Base-by-base conservation (phyloP, 1,284 basidiomycete species). In the Singerocomus inundabilis region DNA sequence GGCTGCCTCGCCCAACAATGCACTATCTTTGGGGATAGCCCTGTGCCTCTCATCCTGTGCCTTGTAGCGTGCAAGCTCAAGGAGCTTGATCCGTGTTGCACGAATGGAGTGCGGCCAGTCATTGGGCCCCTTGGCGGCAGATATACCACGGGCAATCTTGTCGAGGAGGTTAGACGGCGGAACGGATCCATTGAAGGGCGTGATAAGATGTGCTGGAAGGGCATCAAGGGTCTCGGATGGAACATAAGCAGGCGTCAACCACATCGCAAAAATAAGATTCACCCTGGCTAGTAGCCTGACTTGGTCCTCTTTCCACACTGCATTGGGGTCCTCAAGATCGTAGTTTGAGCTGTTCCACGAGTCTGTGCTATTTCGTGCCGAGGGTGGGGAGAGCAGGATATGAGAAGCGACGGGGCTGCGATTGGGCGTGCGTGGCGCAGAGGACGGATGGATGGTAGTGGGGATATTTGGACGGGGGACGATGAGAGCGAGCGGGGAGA, bases 161-260 rank as follows among this genome's bases (percentile, higher is more conserved):
- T 91, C 88, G 55, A 91, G 80, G 16, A 91, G 78, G 65, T 91
- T 91, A 10, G 85, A 81, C 24, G 88, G 89, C 5, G 88, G 89
- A 15, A 90, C 78, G 38, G 82, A 76, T 26, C 89, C 88, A 56
- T 84, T 83, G 74, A 88, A 91, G 46, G 88, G 89, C 13, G 88
- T 91, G 63, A 88, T 74, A 24, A 91, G 76, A 61, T 91, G 86
- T 12, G 83, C 73, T n/a, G 88, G 88, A 53, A 91, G 79, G 37
- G 85, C 85, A 63, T 91, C 88, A 18, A 91, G 75, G 18, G 89
- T 88, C 88, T 59, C 5, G 26, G 24, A 41, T 4, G 12, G 11
- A 9, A 31, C 0, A 33, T 62, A 46, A 64, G 52, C 30, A 15
- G 3, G 43, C n/a, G 16, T 25, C 31, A 48, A 42, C 32, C 48